phyloP scores from a whole-genome alignment of 2,329 filamentous ascomycete species.

The Cercospora nicotianae region DNA sequence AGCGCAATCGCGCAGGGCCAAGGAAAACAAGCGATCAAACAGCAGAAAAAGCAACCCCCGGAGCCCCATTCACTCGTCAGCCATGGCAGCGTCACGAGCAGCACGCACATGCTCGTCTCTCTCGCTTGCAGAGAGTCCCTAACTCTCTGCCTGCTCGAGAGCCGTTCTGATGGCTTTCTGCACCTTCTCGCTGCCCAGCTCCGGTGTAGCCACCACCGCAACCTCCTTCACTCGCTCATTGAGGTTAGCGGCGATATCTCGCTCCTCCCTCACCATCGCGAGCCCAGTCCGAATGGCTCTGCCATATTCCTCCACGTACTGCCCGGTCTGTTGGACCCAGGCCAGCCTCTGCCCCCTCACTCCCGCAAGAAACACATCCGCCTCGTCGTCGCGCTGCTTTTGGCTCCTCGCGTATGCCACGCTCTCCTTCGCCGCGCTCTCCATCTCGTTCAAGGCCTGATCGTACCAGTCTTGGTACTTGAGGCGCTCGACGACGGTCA shows the following conservation, averaged over 20 bases:
- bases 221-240: background rate
- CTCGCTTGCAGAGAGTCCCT: background rate
- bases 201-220: background rate
- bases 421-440: background rate
- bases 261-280: background rate
- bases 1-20: background rate
- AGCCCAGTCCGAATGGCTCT: background rate
- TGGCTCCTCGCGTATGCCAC: background rate
- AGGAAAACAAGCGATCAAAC: background rate
- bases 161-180: background rate
- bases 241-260: background rate
- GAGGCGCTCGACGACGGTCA: background rate
- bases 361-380: background rate
- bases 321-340: background rate
- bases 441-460: background rate
- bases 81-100: slow-evolving; percentile 1
- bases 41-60: background rate
- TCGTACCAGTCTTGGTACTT: background rate
- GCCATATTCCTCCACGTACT: background rate
- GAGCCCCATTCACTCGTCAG: background rate
- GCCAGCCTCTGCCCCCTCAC: background rate
- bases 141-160: background rate
- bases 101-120: background rate
- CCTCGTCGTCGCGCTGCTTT: background rate
- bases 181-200: background rate